Conservation (phyloP, 768 basidiomycete genomes). For the Crepidotus variabilis region DNA sequence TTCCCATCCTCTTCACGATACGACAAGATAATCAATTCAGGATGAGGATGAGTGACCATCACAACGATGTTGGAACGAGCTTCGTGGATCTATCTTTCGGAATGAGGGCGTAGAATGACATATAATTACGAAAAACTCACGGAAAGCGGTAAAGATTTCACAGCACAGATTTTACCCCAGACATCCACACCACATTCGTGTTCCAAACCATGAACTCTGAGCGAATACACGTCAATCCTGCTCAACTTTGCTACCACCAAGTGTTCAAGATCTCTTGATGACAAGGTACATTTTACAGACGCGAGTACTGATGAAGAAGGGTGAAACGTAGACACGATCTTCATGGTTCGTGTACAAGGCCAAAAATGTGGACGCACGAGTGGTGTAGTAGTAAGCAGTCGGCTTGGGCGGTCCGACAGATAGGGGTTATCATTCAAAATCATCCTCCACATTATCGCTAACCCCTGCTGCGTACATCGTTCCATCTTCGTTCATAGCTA, state of each 20-base stretch:
- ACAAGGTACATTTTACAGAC: conserved; percentile 67
- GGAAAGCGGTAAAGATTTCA: conserved; percentile 51
- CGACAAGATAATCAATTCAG: conserved; percentile 61
- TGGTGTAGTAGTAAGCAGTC: background rate
- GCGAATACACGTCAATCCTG: conserved; percentile 63
- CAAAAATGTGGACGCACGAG: conserved; percentile 1
- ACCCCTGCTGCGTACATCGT: conserved; percentile 44
- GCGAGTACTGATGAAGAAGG: conserved; percentile 66
- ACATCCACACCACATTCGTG: conserved; percentile 59
- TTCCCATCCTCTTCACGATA: conserved; percentile 37
- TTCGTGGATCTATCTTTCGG: conserved; percentile 24
- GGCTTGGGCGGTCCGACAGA: background rate
- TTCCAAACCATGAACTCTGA: conserved; percentile 56
- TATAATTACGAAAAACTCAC: conserved; percentile 32
- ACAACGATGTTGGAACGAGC: conserved; percentile 52
- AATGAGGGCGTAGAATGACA: conserved; percentile 2
- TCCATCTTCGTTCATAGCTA: conserved; percentile 59
- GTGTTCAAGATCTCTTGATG: conserved; percentile 50
- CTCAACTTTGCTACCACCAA: conserved; percentile 68
- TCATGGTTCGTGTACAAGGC: conserved; percentile 29
- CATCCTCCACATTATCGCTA: conserved; percentile 20
- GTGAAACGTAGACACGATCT: conserved; percentile 74
- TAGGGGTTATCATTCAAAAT: conserved; percentile 7
- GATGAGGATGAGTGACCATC: conserved; percentile 74
- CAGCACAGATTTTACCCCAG: conserved; percentile 61